These are phyloP conservation scores for Cladorrhinum samala DNA, from an alignment of 495 filamentous ascomycete species.

Conservation along the genomic window DNA sequence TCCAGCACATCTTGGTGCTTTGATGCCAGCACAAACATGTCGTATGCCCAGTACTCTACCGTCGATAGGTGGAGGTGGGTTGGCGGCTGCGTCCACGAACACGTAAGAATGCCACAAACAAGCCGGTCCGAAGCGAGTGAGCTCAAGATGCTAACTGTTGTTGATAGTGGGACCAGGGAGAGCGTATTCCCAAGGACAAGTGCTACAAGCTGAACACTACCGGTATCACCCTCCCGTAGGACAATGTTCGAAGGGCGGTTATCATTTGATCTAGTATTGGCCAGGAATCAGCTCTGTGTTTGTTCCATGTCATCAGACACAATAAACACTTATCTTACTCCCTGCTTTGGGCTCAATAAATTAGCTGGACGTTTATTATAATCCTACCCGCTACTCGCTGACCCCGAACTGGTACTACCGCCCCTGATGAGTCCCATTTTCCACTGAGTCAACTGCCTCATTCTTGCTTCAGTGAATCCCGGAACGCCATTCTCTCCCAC, in stretches of 20 bases:
- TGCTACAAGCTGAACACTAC: slow-evolving; percentile 28
- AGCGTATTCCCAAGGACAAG: slow-evolving; percentile 33
- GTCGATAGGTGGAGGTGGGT: slow-evolving; percentile 42
- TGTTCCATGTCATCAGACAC: too few relatives aligned
- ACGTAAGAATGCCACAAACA: slow-evolving; percentile 27
- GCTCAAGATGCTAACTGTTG: neutral
- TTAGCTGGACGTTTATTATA: too few relatives aligned
- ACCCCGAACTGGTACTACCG: neutral
- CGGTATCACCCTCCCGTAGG: neutral
- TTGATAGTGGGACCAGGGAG: slow-evolving; percentile 35
- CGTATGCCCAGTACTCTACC: slow-evolving; percentile 39
- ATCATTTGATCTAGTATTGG: too few relatives aligned
- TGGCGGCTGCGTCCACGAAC: slow-evolving; percentile 43
- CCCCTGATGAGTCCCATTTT: neutral
- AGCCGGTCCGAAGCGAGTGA: too few relatives aligned
- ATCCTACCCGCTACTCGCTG: too few relatives aligned
- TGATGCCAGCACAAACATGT: slow-evolving; percentile 43
- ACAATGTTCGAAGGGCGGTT: too few relatives aligned
- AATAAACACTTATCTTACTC: too few relatives aligned
- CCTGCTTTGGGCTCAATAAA: too few relatives aligned
- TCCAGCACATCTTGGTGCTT: slow-evolving; percentile 38
- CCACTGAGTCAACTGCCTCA: neutral
- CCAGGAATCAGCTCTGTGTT: too few relatives aligned
- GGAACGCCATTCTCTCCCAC: neutral
- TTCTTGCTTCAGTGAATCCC: neutral